Conservation (phyloP, 106 monocot genomes). For the Chionographis japonica region DNA sequence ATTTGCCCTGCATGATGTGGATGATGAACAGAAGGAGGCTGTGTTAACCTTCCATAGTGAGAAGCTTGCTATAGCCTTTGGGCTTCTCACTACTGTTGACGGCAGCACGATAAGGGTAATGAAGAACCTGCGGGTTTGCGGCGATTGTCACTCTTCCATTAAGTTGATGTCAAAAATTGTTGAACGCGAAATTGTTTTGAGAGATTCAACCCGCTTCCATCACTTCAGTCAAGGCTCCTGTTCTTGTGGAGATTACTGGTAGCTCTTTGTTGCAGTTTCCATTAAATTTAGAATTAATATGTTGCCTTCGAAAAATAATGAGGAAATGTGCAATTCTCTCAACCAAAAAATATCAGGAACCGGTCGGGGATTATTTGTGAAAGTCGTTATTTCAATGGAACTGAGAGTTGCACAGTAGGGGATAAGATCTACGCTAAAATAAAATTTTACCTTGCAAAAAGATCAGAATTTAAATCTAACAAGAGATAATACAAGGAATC, state of each 20-base stretch:
- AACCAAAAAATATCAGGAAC: too few relatives aligned
- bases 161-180: slow-evolving; percentile 54
- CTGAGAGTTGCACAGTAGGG: too few relatives aligned
- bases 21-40: slow-evolving; percentile 71
- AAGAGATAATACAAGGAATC: too few relatives aligned
- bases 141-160: slow-evolving; percentile 58
- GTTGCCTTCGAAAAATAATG: too few relatives aligned
- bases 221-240: slow-evolving; percentile 55
- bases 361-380: too few relatives aligned
- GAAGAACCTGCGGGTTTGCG: slow-evolving; percentile 71
- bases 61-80: slow-evolving; percentile 65
- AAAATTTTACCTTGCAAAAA: too few relatives aligned
- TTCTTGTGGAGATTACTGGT: slow-evolving; percentile 72
- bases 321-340: too few relatives aligned
- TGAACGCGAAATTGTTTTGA: slow-evolving; percentile 50
- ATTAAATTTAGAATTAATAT: too few relatives aligned
- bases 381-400: too few relatives aligned
- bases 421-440: too few relatives aligned
- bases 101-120: slow-evolving; percentile 57
- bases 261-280: neutral
- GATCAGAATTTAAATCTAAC: too few relatives aligned
- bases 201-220: slow-evolving; percentile 69
- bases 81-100: slow-evolving; percentile 42
- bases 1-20: slow-evolving; percentile 66
- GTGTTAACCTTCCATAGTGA: slow-evolving; percentile 52